Conservation (phyloP, 306 rosid genomes). For the Fagus sylvatica region DNA sequence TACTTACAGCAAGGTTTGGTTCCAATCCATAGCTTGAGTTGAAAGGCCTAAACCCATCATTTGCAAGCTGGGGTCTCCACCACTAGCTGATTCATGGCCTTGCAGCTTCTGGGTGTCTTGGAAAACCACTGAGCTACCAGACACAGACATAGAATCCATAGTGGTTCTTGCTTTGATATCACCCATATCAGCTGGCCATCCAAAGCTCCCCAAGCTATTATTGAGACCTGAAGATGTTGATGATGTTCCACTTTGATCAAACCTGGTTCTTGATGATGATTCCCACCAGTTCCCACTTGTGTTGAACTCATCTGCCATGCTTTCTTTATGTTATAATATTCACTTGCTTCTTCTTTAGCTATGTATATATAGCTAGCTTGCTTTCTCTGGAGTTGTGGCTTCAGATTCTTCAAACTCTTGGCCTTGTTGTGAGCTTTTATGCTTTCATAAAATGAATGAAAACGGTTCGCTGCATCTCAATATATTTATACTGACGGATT, state of each 20-base stretch:
- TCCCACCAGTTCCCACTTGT: slow-evolving; percentile 93
- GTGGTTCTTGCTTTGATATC: slow-evolving; percentile 69
- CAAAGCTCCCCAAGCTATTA: slow-evolving; percentile 50
- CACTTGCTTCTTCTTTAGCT: not conserved
- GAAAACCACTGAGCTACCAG: slow-evolving; percentile 52
- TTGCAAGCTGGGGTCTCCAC: slow-evolving; percentile 63
- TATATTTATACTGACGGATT: slow-evolving; percentile 56
- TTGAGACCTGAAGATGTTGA: slow-evolving; percentile 67
- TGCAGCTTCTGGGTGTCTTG: slow-evolving; percentile 56
- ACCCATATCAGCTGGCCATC: slow-evolving; percentile 59
- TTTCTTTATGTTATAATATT: not conserved
- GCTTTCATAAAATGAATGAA: slow-evolving; percentile 54
- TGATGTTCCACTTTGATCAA: slow-evolving; percentile 59
- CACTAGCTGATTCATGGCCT: slow-evolving; percentile 38
- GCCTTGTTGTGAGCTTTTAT: slow-evolving; percentile 13
- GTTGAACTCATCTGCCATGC: slow-evolving; percentile 89
- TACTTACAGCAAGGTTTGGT: slow-evolving; percentile 78
- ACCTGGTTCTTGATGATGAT: slow-evolving; percentile 55
- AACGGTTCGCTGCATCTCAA: slow-evolving; percentile 67
- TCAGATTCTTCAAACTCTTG: slow-evolving; percentile 23
- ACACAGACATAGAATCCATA: slow-evolving; percentile 53
- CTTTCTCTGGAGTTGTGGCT: slow-evolving; percentile 4
- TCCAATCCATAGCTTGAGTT: slow-evolving; percentile 80
- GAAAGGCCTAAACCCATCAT: slow-evolving; percentile 91
- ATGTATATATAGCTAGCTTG: not conserved